These are phyloP conservation scores for Capronia epimyces DNA, from an alignment of 2,329 filamentous ascomycete genomes.

Conservation along the genomic window DNA sequence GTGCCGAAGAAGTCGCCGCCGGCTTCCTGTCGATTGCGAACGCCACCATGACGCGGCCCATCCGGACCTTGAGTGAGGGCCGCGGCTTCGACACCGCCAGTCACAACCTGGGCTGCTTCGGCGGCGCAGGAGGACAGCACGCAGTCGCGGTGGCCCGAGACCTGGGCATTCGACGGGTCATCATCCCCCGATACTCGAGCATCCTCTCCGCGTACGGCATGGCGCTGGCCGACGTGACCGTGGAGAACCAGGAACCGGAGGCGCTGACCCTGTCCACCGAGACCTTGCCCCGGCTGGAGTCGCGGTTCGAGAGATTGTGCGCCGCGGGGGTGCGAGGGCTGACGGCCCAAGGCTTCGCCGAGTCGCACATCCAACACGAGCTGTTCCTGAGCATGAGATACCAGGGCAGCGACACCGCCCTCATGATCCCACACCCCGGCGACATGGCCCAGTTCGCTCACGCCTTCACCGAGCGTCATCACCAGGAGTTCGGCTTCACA, in stretches of 20 bases:
- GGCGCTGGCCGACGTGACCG: slow-evolving; percentile 42
- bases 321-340: slow-evolving; percentile 53
- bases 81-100: slow-evolving; percentile 29
- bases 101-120: slow-evolving; percentile 33
- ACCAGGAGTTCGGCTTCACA: slow-evolving; percentile 88
- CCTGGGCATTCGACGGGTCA: slow-evolving; percentile 39
- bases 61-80: slow-evolving; percentile 31
- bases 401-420: slow-evolving; percentile 46
- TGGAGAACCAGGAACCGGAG: neutral
- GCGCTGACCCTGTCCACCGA: slow-evolving; percentile 65
- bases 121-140: slow-evolving; percentile 38
- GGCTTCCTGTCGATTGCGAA: slow-evolving; percentile 41
- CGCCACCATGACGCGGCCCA: slow-evolving; percentile 39
- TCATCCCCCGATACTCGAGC: slow-evolving; percentile 43
- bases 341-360: slow-evolving; percentile 57
- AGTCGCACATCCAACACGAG: slow-evolving; percentile 40
- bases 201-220: slow-evolving; percentile 44
- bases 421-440: slow-evolving; percentile 52
- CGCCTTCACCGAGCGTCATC: slow-evolving; percentile 78
- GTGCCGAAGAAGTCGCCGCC: slow-evolving; percentile 36
- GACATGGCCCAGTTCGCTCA: slow-evolving; percentile 66
- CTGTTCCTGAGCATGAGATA: slow-evolving; percentile 47
- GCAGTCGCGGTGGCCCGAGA: slow-evolving; percentile 40
- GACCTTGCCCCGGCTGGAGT: slow-evolving; percentile 8
- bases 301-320: slow-evolving; percentile 47